Percentiles rank a stretch among this genome's conserved stretches.
These are phyloP conservation scores for Phaeosphaeria sp. DNA, from an alignment of 2,329 filamentous ascomycete species.

Conservation along the genomic window DNA sequence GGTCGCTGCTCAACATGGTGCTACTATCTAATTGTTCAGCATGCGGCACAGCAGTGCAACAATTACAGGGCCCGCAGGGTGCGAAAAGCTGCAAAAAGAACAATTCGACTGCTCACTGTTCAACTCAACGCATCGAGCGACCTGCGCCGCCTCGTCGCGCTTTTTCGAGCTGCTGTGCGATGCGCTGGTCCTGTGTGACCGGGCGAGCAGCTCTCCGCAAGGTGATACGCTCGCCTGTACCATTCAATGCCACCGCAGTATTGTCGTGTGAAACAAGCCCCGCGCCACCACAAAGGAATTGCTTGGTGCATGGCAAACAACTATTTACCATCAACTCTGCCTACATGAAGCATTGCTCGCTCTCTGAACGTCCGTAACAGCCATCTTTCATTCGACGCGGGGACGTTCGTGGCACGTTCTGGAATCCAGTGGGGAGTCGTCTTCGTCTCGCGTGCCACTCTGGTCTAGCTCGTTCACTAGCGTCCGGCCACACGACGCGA, in stretches of 20 bases:
- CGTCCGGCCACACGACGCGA: background rate
- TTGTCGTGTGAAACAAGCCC: slow-evolving; percentile 8
- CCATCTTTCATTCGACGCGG: background rate
- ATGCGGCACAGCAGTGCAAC: background rate
- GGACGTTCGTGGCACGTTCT: background rate
- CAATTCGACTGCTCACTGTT: background rate
- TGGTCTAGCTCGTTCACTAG: background rate
- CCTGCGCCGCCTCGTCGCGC: background rate
- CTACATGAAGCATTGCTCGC: background rate
- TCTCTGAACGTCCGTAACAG: background rate
- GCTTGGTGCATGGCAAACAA: slow-evolving; percentile 1
- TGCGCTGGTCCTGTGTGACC: slow-evolving; percentile 5
- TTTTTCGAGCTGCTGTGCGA: background rate
- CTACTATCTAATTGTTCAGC: too few relatives aligned
- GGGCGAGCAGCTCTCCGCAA: background rate
- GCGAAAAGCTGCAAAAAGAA: background rate
- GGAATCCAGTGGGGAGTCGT: background rate
- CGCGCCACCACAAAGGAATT: slow-evolving; percentile 10
- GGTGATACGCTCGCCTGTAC: slow-evolving; percentile 11
- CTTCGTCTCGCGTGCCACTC: slow-evolving; percentile 2
- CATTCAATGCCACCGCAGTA: slow-evolving; percentile 2
- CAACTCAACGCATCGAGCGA: slow-evolving; percentile 4
- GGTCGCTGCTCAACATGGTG: too few relatives aligned
- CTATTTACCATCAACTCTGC: background rate
- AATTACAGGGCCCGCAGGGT: background rate